A percentile compares a stretch with the other conserved stretches of the same genome.
Conservation (phyloP, 2,329 filamentous ascomycete genomes). For the Colletotrichum shisoi region DNA sequence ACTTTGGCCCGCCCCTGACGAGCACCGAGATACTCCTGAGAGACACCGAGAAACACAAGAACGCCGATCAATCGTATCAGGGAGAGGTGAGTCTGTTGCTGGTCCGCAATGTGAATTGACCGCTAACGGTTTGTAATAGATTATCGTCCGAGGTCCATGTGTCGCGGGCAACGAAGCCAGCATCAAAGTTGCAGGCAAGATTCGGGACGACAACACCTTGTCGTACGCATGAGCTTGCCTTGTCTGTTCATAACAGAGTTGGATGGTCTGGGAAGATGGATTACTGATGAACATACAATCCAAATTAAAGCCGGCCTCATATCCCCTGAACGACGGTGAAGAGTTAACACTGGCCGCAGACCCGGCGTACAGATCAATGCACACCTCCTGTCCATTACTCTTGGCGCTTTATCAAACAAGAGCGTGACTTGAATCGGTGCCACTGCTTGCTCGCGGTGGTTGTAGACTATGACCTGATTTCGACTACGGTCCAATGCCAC, state of each 20-base stretch:
- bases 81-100: conserved; percentile 66
- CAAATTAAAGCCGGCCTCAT: not conserved
- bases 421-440: not conserved
- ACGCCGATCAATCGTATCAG: conserved; percentile 66
- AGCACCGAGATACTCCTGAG: conserved; percentile 79
- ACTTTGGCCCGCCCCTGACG: conserved; percentile 85
- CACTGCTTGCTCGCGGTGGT: not conserved
- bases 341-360: not conserved
- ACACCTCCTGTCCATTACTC: not conserved
- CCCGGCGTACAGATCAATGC: not conserved
- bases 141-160: conserved; percentile 75
- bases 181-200: conserved; percentile 69
- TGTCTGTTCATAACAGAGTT: not conserved
- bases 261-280: not conserved
- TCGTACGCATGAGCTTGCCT: conserved; percentile 55
- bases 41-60: conserved; percentile 67
- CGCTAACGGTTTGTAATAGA: conserved; percentile 53
- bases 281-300: not conserved
- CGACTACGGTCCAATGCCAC: not conserved
- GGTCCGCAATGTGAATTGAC: not conserved
- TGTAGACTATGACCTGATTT: not conserved
- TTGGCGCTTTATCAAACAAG: not conserved
- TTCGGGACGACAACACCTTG: conserved; percentile 77
- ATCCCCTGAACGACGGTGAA: not conserved
- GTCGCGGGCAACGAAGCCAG: conserved; percentile 73